A percentile compares a stretch with the other conserved stretches of the same genome.
These are phyloP conservation scores for Chlorella sp. DNA, from an alignment of 139 green algal species.

Conservation along the genomic window DNA sequence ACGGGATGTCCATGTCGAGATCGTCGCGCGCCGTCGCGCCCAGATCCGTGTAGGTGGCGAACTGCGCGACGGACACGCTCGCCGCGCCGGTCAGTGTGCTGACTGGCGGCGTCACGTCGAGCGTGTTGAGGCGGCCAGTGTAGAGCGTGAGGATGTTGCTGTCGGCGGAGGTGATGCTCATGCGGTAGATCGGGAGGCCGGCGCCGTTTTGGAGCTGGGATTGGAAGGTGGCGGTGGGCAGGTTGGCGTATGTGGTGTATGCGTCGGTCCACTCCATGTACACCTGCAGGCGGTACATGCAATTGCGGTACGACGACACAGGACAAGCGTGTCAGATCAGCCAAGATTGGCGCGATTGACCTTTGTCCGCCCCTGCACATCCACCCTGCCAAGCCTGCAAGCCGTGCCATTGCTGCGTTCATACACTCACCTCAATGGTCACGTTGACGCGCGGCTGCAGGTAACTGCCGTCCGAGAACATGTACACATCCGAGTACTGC, in stretches of 20 bases:
- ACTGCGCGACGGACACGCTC: slow-evolving; percentile 9
- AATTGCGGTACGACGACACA: background rate
- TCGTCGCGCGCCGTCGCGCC: slow-evolving; percentile 10
- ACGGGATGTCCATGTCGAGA: slow-evolving; percentile 19
- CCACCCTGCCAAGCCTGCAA: background rate
- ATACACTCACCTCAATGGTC: background rate
- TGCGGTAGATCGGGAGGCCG: background rate
- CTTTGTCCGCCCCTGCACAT: background rate
- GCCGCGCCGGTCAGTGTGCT: slow-evolving; percentile 8
- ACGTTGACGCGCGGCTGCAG: slow-evolving; percentile 5
- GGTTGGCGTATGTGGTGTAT: background rate
- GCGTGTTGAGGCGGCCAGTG: slow-evolving; percentile 9
- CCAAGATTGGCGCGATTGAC: background rate
- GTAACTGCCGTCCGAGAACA: background rate
- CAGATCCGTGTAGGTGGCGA: slow-evolving; percentile 16
- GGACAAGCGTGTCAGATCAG: background rate
- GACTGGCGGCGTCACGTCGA: slow-evolving; percentile 13
- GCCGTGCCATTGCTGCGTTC: background rate
- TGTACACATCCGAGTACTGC: background rate
- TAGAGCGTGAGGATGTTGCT: slow-evolving; percentile 4
- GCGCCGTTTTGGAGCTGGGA: background rate
- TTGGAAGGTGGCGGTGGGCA: background rate
- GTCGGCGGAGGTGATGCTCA: background rate
- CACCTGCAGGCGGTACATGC: background rate
- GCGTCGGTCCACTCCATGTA: background rate